phyloP scores from a whole-genome alignment of 2,329 filamentous ascomycete genomes.

The Epichloe sibirici region DNA sequence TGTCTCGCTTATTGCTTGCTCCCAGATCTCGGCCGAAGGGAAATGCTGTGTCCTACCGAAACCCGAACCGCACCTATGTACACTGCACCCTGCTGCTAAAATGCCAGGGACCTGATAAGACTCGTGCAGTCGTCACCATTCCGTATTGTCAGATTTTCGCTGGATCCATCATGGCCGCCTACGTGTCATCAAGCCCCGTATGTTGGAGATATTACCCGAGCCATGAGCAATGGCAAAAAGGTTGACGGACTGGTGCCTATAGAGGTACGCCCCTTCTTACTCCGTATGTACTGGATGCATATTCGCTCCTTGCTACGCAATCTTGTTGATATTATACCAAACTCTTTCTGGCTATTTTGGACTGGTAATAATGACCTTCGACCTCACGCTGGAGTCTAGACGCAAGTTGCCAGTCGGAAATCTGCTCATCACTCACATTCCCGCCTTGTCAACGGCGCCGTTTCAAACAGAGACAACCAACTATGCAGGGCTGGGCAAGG shows the following conservation, averaged over 20 bases:
- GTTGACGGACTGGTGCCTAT: not conserved
- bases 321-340: not conserved
- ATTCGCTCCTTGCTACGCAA: not conserved
- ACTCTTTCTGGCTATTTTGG: not conserved
- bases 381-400: not conserved
- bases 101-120: not conserved
- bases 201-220: not conserved
- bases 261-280: not conserved
- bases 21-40: constrained; percentile 7
- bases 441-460: not conserved
- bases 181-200: not conserved
- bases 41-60: not conserved
- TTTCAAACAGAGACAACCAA: not conserved
- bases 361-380: not conserved
- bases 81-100: not conserved
- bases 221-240: not conserved
- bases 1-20: not conserved
- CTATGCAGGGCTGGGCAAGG: too few species aligned
- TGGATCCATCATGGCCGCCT: not conserved
- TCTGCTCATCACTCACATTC: not conserved
- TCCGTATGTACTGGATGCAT: not conserved
- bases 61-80: not conserved
- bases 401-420: not conserved
- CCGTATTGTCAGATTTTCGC: not conserved
- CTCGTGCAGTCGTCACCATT: not conserved